phyloP scores from a whole-genome alignment of 768 basidiomycete genomes.

The Auriscalpium vulgare region DNA sequence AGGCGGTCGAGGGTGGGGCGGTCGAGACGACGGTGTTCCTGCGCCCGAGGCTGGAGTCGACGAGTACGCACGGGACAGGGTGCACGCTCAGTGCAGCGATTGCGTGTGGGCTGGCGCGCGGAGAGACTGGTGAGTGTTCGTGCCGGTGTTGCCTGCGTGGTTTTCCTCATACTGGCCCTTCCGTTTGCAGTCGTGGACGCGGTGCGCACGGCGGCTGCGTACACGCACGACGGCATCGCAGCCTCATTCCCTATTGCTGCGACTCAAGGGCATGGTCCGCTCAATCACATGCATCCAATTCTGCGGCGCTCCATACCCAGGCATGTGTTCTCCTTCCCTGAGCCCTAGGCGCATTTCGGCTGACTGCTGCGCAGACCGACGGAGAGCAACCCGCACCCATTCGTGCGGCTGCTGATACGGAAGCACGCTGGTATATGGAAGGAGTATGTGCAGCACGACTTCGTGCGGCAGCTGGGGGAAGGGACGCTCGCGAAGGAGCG shows the following conservation, averaged over 20 bases:
- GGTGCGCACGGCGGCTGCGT: constrained; percentile 50
- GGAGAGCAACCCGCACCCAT: constrained; percentile 53
- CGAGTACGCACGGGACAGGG: constrained; percentile 85
- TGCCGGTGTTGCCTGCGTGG: neutral
- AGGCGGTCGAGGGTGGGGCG: constrained; percentile 20
- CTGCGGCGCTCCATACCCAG: constrained; percentile 38
- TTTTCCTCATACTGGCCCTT: neutral
- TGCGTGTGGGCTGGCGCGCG: constrained; percentile 54
- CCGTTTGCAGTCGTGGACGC: constrained; percentile 42
- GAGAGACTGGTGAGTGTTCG: constrained; percentile 30
- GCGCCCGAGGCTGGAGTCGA: constrained; percentile 54
- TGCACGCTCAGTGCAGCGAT: constrained; percentile 87
- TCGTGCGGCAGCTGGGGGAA: constrained; percentile 66
- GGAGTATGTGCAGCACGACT: constrained; percentile 75
- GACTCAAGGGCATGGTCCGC: constrained; percentile 61
- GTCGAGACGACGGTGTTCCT: constrained; percentile 40
- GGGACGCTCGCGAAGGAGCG: constrained; percentile 58
- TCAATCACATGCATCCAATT: constrained; percentile 76
- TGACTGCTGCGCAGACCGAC: constrained; percentile 34
- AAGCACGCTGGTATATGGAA: constrained; percentile 53
- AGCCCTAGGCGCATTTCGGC: neutral
- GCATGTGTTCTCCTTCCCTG: constrained; percentile 33
- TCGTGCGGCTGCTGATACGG: constrained; percentile 57
- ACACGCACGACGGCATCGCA: constrained; percentile 68
- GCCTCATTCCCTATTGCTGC: constrained; percentile 57